Evolutionary conservation across 352 stramenopile genomes (phyloP), one percentile per base, ranked within the genome.

Genomic region (Aphanomyces invadans): DNA sequence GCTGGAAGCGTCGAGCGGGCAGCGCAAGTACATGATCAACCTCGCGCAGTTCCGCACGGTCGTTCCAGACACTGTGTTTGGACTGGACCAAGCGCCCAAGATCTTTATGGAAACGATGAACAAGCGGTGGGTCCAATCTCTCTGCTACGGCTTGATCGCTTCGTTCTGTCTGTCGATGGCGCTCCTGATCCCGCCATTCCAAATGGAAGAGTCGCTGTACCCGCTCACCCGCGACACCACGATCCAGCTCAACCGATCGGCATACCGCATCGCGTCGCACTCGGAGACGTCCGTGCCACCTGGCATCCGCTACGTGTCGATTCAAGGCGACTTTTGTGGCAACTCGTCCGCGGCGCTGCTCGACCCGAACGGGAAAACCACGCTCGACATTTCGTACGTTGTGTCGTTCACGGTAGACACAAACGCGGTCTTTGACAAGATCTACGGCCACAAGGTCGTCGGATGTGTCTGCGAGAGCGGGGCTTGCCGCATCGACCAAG

Each of bases 51-150:
- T 67, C 48, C n/a, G 29, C 29, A 57, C 48, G n/a, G 36, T 32
- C 31, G 60, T 67, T 2, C 60, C 60, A 19, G 60, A 67, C 49
- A 67, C 60, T 4, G 60, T 51, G 15, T 55, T 57, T 31, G 60
- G 60, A 26, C 26, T 67, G 5, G 60, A 67, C 38, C 32, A 49
- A 46, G 29, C 60, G 12, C 38, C 60, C 33, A 55, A 67, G 33
- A 67, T 67, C 60, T 67, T 67, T 31, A 67, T 67, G 60, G 60
- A 67, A 33, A 67, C 60, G 2, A 67, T 67, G 60, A 39, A 12
- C 42, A 67, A 67, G 36, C 42, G 60, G 17, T 67, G 60, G 60
- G 48, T 67, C n/a, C 60, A 67, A 25, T 57, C 32, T 25, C 17
- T 67, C 42, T 67, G 48, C 33, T 67, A 59, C 21, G 32, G 38